A percentile compares a stretch with the other conserved stretches of the same genome.
These are phyloP conservation scores for Dendrocalamus sinicus DNA, from an alignment of 176 grass and related monocot genomes.

Conservation along the genomic window DNA sequence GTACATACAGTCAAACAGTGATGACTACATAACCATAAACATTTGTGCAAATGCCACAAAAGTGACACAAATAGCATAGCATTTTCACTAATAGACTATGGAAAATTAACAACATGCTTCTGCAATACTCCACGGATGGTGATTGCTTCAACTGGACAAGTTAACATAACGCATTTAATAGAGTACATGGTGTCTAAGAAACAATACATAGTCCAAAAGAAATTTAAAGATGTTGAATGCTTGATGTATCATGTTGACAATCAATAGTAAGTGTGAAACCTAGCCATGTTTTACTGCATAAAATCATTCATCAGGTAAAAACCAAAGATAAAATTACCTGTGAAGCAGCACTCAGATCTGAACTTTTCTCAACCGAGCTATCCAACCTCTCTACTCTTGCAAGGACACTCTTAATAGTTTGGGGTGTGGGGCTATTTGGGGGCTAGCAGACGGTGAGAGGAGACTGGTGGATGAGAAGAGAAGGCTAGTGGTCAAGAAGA, in stretches of 20 bases:
- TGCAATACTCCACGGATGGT: neutral
- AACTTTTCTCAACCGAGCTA: constrained; percentile 99
- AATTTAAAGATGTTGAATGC: too few relatives aligned
- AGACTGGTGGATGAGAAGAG: too few relatives aligned
- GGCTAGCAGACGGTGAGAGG: too few relatives aligned
- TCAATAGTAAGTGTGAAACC: too few relatives aligned
- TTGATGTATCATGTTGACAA: too few relatives aligned
- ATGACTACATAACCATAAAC: too few relatives aligned
- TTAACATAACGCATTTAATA: neutral
- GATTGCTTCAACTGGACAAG: neutral
- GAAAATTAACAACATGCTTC: neutral
- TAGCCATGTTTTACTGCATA: too few relatives aligned
- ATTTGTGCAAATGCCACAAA: neutral
- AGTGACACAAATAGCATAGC: neutral
- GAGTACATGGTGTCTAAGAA: neutral
- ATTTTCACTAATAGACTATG: neutral
- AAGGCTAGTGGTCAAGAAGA: too few relatives aligned
- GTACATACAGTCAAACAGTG: too few relatives aligned
- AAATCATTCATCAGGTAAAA: too few relatives aligned
- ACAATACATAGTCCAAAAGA: neutral
- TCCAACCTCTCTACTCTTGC: constrained; percentile 88
- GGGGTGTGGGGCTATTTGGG: too few relatives aligned
- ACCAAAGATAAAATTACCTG: constrained; percentile 65
- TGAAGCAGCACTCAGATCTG: constrained; percentile 92
- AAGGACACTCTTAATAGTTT: constrained; percentile 93